Evolutionary conservation across 345 rosid genomes (phyloP), one percentile per base, ranked within the genome.

Genomic region (Passiflora organensis): DNA sequence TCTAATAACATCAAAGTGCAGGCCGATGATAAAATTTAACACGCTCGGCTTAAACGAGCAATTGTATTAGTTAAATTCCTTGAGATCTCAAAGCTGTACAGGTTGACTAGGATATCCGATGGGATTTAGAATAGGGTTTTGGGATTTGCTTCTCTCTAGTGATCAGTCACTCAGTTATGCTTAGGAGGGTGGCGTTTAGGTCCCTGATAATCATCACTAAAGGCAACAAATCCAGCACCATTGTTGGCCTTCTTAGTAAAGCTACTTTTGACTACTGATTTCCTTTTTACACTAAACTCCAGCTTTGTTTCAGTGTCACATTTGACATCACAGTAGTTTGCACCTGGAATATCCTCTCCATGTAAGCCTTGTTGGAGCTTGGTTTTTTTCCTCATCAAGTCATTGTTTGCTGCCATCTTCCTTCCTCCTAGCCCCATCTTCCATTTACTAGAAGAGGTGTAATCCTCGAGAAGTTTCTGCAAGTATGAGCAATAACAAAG

Each of bases 121-220:
- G n/a, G n/a, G n/a, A n/a, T n/a, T n/a, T n/a, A n/a, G n/a, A n/a
- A n/a, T n/a, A n/a, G n/a, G n/a, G n/a, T n/a, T n/a, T n/a, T n/a
- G n/a, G n/a, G n/a, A n/a, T n/a, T n/a, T n/a, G n/a, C n/a, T n/a
- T n/a, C n/a, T n/a, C n/a, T n/a, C n/a, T n/a, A n/a, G n/a, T n/a
- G n/a, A n/a, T n/a, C 18, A 24, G 36, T 39, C 49, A 39, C 54
- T 70, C 69, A 73, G 68, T 79, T 76, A 68, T 73, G 75, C 47
- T 58, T 70, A 47, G 84, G 84, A 65, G 77, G 63, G 47, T 73
- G 81, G 32, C 45, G 71, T 39, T 63, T 76, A 52, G 79, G 75
- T 25, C 68, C 71, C 37, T 59, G 61, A 66, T 73, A 73, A 71
- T 79, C 84, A 55, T 76, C 67, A 32, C 48, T 50, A 64, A 64